Evolutionary conservation across 495 filamentous ascomycete species (phyloP), one percentile per base, ranked within the genome.

Genomic region (Cladorrhinum samala): DNA sequence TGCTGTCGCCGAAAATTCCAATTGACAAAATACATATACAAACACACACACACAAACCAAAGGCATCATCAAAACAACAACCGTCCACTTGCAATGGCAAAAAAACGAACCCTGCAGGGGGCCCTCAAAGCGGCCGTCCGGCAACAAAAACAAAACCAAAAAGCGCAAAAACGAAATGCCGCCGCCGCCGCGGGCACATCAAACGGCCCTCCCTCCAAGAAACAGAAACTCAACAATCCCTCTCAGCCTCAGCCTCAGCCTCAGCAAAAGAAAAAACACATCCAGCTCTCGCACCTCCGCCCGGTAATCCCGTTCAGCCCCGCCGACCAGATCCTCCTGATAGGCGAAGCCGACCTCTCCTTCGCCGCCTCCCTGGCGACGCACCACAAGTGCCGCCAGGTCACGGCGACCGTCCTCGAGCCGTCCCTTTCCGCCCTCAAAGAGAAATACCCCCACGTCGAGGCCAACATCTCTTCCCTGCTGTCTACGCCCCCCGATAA

Each of bases 271-370:
- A 53, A 54, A 45, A 60, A 59, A 42, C 54, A 54, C 39, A 55
- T 58, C 47, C 58, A 64, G 43, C 54, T 57, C 17, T 65, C 68
- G 11, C 68, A 80, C 58, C 63, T 65, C 50, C 65, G 74, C 36
- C 80, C 85, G 8, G 81, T 76, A 37, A 82, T 94, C 54, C 91
- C 90, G n/a, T 95, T 94, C 71, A 66, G 73, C 18, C 76, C 78
- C 19, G 66, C 72, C 46, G 83, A 93, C 64, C 72, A 78, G 50
- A 87, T 96, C 53, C 80, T 98, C 21, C 77, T 96, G 2, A 68
- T 98, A 59, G 93, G 92, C 46, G 92, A 98, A 73, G 92, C 87
- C 74, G 91, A 98, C 65, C 91, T 98, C 65, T 92, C 88, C 50
- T 96, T 96, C 68, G 82, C 91, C 16, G 80, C 77, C 53, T 87